Evolutionary conservation across 176 grass and related monocot species (phyloP), one percentile per base, ranked within the genome.

Genomic region (Phyllostachys edulis): DNA sequence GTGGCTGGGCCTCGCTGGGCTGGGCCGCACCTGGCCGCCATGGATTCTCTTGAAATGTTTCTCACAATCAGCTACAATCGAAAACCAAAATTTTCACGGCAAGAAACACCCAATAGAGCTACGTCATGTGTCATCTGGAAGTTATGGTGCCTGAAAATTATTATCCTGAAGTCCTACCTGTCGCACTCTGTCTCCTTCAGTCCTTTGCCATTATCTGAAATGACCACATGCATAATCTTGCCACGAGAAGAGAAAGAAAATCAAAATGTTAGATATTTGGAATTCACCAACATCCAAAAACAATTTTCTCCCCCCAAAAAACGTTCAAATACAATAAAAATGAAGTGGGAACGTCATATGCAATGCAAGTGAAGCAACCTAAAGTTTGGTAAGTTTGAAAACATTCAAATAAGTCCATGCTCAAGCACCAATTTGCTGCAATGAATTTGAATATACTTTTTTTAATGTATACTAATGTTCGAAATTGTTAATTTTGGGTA

Each of bases 101-200:
- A 34, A 70, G 24, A 13, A 81, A 9, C 1, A 64, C n/a, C 14
- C 26, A 77, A 63, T 82, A 11, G 83, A 72, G 75, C 50, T 29
- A 29, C 29, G 29, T 29, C 73, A 15, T 5, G 50, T 72, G 73
- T 59, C 67, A 12, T 60, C 39, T 78, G 72, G 82, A 90, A 82
- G 72, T 47, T 82, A 44, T 21, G 68, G n/a, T 29, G 17, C 16
- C 60, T 45, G 37, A 16, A 80, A 63, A 82, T 44, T 7, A 32
- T 79, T 26, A 68, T 39, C 65, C 36, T n/a, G 2, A 8, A 49
- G 45, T 74, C 67, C 50, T 79, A 20, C 49, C 73, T 55, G 73
- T 78, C 84, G 5, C 67, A 66, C 34, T 78, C 88, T 9, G 63
- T 70, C 82, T 45, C 56, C n/a, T 86, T 82, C 59, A 51, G 37